phyloP scores from a whole-genome alignment of 306 rosid genomes.

The Vigna angularis region DNA sequence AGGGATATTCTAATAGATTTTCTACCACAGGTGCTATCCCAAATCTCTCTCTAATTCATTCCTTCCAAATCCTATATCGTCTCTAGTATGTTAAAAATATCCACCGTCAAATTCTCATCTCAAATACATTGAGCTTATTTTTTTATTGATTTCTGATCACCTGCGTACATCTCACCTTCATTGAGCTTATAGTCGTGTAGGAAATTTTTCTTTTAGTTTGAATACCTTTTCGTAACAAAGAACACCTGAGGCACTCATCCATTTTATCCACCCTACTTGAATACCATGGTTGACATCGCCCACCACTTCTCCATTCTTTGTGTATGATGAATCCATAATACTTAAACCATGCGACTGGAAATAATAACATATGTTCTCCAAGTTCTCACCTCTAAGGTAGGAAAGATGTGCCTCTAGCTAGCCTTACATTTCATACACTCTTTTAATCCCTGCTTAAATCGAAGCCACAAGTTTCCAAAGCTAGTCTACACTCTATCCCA shows the following conservation, averaged over 20 bases:
- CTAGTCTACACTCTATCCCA: not conserved
- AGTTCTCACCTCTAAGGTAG: not conserved
- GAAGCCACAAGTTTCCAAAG: not conserved
- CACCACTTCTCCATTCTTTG: not conserved
- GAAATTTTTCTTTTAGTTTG: not conserved
- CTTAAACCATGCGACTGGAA: not conserved
- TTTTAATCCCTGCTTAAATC: not conserved
- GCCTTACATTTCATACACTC: not conserved
- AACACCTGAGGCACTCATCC: not conserved
- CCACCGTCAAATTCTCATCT: not conserved
- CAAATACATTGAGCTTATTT: not conserved
- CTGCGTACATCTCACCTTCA: not conserved
- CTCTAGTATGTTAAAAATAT: not conserved
- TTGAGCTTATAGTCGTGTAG: not conserved
- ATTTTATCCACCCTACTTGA: slow-evolving; percentile 5
- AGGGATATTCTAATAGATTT: not conserved
- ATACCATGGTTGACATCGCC: slow-evolving; percentile 2
- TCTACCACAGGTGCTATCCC: not conserved
- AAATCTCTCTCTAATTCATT: not conserved
- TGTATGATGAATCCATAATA: slow-evolving; percentile 2
- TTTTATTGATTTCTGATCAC: not conserved
- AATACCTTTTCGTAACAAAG: not conserved
- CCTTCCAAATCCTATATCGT: not conserved
- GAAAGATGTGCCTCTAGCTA: not conserved
- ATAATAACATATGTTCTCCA: not conserved